Conservation (phyloP, 108 stramenopile species). For the Tribonema minus region DNA sequence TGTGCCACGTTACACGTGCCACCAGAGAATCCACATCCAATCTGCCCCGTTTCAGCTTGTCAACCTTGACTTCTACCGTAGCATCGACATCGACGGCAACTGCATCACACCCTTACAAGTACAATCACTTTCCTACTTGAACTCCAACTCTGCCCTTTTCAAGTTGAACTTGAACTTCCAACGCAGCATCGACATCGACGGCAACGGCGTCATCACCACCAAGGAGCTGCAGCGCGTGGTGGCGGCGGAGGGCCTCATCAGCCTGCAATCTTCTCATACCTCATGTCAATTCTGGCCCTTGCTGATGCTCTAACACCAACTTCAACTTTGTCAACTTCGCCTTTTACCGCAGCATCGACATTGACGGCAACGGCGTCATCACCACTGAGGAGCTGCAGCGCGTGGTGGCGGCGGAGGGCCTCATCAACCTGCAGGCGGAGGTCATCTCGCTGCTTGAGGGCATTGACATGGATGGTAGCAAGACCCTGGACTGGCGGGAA, state of each 20-base stretch:
- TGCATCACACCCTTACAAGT: too few species aligned
- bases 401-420: slow-evolving; percentile 12
- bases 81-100: slow-evolving; percentile 19
- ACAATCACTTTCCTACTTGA: too few species aligned
- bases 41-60: neutral
- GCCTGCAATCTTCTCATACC: too few species aligned
- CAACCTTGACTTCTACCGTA: slow-evolving; percentile 3
- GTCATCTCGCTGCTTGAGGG: slow-evolving; percentile 29
- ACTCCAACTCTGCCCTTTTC: too few species aligned
- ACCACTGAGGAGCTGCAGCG: slow-evolving; percentile 43
- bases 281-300: too few species aligned
- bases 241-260: slow-evolving; percentile 11
- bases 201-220: slow-evolving; percentile 41
- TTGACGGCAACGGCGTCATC: slow-evolving; percentile 41
- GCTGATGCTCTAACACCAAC: too few species aligned
- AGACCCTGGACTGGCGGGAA: slow-evolving; percentile 40
- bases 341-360: slow-evolving; percentile 24
- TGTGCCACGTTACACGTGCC: too few species aligned
- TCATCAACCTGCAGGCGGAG: slow-evolving; percentile 33
- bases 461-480: slow-evolving; percentile 40
- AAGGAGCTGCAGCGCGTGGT: slow-evolving; percentile 41
- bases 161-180: too few species aligned
- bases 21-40: too few species aligned
- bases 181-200: slow-evolving; percentile 29
- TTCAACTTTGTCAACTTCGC: slow-evolving; percentile 3